Evolutionary conservation across 2,329 filamentous ascomycete species (phyloP).

Genomic region (Pseudocercospora cruenta): DNA sequence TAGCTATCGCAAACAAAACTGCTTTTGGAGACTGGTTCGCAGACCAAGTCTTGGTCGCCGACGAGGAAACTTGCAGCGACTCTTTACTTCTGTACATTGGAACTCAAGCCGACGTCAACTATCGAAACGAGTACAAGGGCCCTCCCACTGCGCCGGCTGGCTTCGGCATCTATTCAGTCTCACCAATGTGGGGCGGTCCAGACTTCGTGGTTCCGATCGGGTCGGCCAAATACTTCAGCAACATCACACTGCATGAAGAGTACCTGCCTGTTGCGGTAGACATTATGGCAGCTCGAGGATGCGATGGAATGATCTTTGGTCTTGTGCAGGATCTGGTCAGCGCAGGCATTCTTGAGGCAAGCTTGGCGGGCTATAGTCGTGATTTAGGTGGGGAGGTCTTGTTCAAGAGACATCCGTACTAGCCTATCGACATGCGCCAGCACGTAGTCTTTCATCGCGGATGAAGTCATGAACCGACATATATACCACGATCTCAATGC

Average conservation of each 20-base stretch:
- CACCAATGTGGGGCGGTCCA: constrained; percentile 52
- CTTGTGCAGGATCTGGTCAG: constrained; percentile 57
- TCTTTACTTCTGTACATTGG: constrained; percentile 56
- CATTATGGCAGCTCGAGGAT: constrained; percentile 62
- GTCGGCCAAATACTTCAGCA: constrained; percentile 50
- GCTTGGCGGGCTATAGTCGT: constrained; percentile 48
- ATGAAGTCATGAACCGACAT: too few species aligned
- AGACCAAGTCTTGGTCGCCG: constrained; percentile 47
- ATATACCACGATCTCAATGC: too few species aligned
- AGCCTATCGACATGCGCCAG: neutral
- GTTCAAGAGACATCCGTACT: constrained; percentile 30
- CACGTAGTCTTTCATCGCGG: too few species aligned
- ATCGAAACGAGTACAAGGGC: constrained; percentile 50
- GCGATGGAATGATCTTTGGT: constrained; percentile 62
- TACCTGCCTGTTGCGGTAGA: constrained; percentile 62
- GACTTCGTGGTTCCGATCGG: constrained; percentile 52
- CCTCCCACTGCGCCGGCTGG: constrained; percentile 55
- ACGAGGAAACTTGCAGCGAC: constrained; percentile 52
- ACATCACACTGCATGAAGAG: constrained; percentile 54
- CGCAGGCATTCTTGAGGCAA: constrained; percentile 53
- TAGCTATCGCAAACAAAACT: constrained; percentile 56
- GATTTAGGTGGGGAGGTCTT: constrained; percentile 48
- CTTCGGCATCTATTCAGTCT: constrained; percentile 53
- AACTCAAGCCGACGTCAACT: constrained; percentile 44
- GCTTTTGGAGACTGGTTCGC: constrained; percentile 55